Conservation (phyloP, 2,329 filamentous ascomycete species). For the Thelonectria rubi region DNA sequence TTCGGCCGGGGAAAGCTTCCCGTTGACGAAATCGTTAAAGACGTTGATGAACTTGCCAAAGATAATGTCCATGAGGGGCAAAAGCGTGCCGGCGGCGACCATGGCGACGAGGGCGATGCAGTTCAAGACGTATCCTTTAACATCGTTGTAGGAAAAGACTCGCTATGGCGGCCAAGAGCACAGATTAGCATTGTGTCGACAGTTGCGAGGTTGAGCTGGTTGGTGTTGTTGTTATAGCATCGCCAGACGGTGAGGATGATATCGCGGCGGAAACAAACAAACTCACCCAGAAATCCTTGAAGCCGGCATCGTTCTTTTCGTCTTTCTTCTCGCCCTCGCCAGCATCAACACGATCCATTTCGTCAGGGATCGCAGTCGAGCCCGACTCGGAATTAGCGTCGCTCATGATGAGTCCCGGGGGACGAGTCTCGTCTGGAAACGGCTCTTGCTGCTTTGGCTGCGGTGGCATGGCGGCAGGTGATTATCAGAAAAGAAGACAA, state of each 20-base stretch:
- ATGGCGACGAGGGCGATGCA: constrained; percentile 48
- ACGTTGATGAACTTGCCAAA: constrained; percentile 64
- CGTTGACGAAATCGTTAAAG: constrained; percentile 65
- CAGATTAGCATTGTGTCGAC: background rate
- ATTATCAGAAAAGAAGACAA: background rate
- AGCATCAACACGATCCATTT: constrained; percentile 10
- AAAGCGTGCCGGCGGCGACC: constrained; percentile 48
- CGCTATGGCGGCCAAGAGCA: constrained; percentile 36
- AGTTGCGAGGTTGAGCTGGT: background rate
- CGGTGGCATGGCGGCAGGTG: background rate
- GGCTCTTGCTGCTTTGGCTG: background rate
- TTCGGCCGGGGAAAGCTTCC: constrained; percentile 51
- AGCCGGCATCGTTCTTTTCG: constrained; percentile 33
- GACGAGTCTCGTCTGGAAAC: background rate
- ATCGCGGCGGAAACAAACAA: background rate
- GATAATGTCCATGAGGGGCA: constrained; percentile 68
- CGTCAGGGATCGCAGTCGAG: constrained; percentile 13
- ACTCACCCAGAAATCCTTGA: constrained; percentile 42
- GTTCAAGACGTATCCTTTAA: constrained; percentile 50
- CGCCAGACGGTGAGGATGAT: background rate
- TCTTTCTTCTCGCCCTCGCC: constrained; percentile 4
- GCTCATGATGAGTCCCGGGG: background rate
- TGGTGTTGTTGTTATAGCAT: background rate
- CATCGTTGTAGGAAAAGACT: constrained; percentile 52
- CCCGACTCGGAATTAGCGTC: background rate